These are phyloP conservation scores for Beta corolliflora DNA, from an alignment of 179 eudicot species.

Conservation along the genomic window DNA sequence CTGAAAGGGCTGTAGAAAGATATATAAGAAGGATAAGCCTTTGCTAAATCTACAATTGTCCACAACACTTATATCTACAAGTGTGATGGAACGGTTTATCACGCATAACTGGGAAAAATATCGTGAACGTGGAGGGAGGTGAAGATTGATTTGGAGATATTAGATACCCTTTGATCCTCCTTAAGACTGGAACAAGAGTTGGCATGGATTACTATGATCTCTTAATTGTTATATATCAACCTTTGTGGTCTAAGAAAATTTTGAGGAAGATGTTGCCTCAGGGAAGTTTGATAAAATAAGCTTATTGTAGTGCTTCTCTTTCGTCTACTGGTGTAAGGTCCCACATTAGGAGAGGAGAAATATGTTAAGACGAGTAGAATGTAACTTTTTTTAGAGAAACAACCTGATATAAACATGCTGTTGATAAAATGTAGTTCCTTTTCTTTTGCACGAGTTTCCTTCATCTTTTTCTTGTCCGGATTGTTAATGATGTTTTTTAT, in stretches of 20 bases:
- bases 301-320: constrained; percentile 8
- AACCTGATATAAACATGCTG: constrained; percentile 7
- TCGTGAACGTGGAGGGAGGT: background rate
- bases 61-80: background rate
- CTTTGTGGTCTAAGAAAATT: constrained; percentile 10
- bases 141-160: constrained; percentile 6
- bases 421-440: constrained; percentile 13
- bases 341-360: background rate
- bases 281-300: constrained; percentile 11
- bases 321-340: constrained; percentile 10
- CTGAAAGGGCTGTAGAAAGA: constrained; percentile 26
- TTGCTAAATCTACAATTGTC: constrained; percentile 10
- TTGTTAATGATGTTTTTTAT: background rate
- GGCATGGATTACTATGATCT: constrained; percentile 20
- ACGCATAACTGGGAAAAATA: background rate
- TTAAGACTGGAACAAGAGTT: constrained; percentile 6
- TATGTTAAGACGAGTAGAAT: background rate
- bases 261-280: constrained; percentile 22
- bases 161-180: constrained; percentile 15
- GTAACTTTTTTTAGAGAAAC: constrained; percentile 15
- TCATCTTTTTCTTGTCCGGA: background rate
- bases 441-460: background rate
- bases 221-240: constrained; percentile 4
- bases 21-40: background rate
- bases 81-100: background rate